Percentiles rank a stretch among this genome's conserved stretches.
Conservation (phyloP, 2,329 filamentous ascomycete genomes). For the Penicillium concentricum region DNA sequence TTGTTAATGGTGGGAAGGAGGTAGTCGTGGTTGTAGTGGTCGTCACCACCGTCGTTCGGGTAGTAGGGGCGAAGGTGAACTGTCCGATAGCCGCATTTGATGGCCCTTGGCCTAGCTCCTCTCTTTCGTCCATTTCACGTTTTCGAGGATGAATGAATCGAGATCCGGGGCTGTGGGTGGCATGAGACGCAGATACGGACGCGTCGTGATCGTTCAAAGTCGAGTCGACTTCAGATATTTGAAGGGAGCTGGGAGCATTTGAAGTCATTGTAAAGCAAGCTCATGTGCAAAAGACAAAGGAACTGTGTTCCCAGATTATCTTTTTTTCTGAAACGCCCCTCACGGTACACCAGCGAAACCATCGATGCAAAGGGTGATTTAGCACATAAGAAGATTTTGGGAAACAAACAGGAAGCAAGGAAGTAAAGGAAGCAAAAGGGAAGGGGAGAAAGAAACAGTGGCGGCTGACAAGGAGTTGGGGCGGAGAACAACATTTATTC, state of each 20-base stretch:
- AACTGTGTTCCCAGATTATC: conserved; percentile 3
- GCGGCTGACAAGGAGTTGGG: conserved; percentile 36
- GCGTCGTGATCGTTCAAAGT: conserved; percentile 16
- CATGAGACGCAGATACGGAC: conserved; percentile 14
- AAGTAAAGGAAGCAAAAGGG: conserved; percentile 21
- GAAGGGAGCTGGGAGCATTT: conserved; percentile 2
- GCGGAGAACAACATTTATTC: conserved; percentile 30
- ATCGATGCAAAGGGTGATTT: conserved; percentile 26
- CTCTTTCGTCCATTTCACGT: conserved; percentile 32
- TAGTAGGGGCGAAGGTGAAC: conserved; percentile 62
- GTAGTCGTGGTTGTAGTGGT: conserved; percentile 88
- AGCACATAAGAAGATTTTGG: conserved; percentile 3
- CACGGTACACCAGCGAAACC: conserved; percentile 21
- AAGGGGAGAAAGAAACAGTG: conserved; percentile 23
- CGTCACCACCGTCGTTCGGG: conserved; percentile 69
- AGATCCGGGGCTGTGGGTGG: conserved; percentile 13
- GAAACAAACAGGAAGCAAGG: conserved; percentile 7
- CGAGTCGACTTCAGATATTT: conserved; percentile 11
- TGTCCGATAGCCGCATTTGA: conserved; percentile 52
- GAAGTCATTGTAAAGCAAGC: conserved; percentile 17
- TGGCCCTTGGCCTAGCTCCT: conserved; percentile 24
- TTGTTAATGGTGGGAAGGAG: conserved; percentile 76
- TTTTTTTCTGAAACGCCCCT: conserved; percentile 18
- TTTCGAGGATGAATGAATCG: conserved; percentile 14
- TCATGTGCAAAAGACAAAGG: conserved; percentile 13